These are phyloP conservation scores for Oryza rufipogon DNA, from an alignment of 176 grass and related monocot species.

Conservation along the genomic window DNA sequence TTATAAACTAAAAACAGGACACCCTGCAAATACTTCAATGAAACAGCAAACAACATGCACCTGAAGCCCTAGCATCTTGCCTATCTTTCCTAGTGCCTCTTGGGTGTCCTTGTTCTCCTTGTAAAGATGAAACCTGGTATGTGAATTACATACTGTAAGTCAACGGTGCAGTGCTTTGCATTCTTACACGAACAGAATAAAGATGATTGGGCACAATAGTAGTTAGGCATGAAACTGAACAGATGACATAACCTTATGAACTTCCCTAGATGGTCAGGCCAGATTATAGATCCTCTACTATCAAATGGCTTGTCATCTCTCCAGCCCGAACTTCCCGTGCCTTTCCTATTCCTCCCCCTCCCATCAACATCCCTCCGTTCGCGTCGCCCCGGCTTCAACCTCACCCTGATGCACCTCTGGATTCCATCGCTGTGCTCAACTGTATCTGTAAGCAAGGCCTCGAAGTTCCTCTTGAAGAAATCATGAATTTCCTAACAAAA, in stretches of 20 bases:
- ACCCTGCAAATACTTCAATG: not conserved
- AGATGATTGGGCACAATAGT: not conserved
- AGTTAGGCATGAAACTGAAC: not conserved
- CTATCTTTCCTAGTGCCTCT: slow-evolving; percentile 85
- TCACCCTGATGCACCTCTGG: slow-evolving; percentile 82
- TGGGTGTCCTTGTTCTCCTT: slow-evolving; percentile 98
- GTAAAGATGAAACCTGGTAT: slow-evolving; percentile 81
- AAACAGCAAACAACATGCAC: slow-evolving; percentile 36
- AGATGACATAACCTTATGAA: slow-evolving; percentile 65
- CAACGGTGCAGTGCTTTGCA: slow-evolving; percentile 6
- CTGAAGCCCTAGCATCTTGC: slow-evolving; percentile 86
- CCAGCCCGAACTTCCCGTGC: slow-evolving; percentile 38
- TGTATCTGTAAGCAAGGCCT: slow-evolving; percentile 77
- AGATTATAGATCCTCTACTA: slow-evolving; percentile 78
- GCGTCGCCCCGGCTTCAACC: slow-evolving; percentile 44
- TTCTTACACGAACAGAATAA: not conserved
- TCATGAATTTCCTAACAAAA: slow-evolving; percentile 77
- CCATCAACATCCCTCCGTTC: slow-evolving; percentile 34
- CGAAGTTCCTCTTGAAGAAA: slow-evolving; percentile 95
- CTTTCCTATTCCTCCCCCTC: slow-evolving; percentile 56
- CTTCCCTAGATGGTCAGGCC: slow-evolving; percentile 78
- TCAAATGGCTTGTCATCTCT: slow-evolving; percentile 75
- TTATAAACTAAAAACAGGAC: not conserved
- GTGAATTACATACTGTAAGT: not conserved
- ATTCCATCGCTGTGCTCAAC: slow-evolving; percentile 70